These are phyloP conservation scores for Cephaloascus fragrans DNA, from an alignment of 805 yeast species.

Conservation along the genomic window DNA sequence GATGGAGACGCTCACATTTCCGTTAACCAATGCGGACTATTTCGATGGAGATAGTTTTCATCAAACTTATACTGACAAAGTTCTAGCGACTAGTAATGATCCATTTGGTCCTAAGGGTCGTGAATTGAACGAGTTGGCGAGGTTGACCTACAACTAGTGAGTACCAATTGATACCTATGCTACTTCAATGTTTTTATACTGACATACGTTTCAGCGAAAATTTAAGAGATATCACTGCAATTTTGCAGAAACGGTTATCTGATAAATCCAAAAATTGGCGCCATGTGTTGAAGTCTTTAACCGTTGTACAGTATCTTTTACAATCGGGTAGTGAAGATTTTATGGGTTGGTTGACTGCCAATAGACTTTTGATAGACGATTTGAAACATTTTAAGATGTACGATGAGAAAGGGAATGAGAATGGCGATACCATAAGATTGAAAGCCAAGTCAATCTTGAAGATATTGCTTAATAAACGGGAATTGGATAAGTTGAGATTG, in stretches of 20 bases:
- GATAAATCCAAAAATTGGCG: conserved; percentile 19
- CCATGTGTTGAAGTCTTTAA: conserved; percentile 37
- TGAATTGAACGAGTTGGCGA: conserved; percentile 41
- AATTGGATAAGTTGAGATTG: conserved; percentile 27
- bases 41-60: too few relatives aligned
- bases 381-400: conserved; percentile 16
- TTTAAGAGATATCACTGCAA: conserved; percentile 25
- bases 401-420: conserved; percentile 10
- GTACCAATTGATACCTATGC: too few relatives aligned
- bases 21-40: too few relatives aligned
- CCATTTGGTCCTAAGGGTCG: conserved; percentile 47
- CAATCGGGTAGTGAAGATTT: conserved; percentile 46
- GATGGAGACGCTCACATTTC: too few relatives aligned
- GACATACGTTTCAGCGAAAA: too few relatives aligned
- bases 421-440: conserved; percentile 22
- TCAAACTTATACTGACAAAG: too few relatives aligned
- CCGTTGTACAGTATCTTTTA: conserved; percentile 39
- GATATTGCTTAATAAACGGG: conserved; percentile 18
- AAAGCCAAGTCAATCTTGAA: conserved; percentile 23
- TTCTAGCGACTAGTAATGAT: conserved; percentile 48
- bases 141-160: conserved; percentile 34
- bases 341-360: conserved; percentile 34
- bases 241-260: conserved; percentile 29
- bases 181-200: too few relatives aligned
- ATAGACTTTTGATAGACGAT: conserved; percentile 17